Percentiles rank a stretch among this genome's conserved stretches.
These are phyloP conservation scores for Saccharomycopsis sp. DNA, from an alignment of 805 yeast species.

Conservation along the genomic window DNA sequence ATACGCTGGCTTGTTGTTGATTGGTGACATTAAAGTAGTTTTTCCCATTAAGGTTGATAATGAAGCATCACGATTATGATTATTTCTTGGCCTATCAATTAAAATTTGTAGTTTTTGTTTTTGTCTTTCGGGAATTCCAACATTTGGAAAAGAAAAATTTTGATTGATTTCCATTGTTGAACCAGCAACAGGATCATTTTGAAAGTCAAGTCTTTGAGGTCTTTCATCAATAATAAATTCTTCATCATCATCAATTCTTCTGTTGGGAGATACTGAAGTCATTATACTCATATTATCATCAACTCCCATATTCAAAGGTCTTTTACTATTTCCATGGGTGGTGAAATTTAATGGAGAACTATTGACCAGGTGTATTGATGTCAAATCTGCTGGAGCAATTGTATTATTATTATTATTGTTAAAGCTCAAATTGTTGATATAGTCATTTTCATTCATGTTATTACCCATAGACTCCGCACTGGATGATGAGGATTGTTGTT, in stretches of 20 bases:
- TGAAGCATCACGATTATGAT: conserved; percentile 11
- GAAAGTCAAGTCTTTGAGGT: background rate
- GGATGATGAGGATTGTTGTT: too few relatives aligned
- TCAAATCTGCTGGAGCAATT: too few relatives aligned
- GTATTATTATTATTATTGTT: too few relatives aligned
- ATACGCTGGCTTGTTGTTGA: too few relatives aligned
- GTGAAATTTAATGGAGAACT: conserved; percentile 6
- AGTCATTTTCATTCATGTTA: too few relatives aligned
- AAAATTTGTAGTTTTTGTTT: background rate
- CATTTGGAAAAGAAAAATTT: background rate
- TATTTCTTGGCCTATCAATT: background rate
- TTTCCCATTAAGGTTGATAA: conserved; percentile 12
- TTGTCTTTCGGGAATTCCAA: background rate
- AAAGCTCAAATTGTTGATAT: too few relatives aligned
- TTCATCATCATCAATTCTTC: background rate
- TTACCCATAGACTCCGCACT: too few relatives aligned
- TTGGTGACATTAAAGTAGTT: conserved; percentile 12
- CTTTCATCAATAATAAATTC: background rate
- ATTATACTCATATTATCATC: too few relatives aligned
- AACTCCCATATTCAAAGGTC: too few relatives aligned
- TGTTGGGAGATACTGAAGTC: background rate
- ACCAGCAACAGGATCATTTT: background rate
- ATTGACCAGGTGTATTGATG: too few relatives aligned
- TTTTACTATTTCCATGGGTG: too few relatives aligned
- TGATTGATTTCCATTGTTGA: background rate